phyloP scores from a whole-genome alignment of 75 land plant genomes.

The Pseudotsuga menziesii region DNA sequence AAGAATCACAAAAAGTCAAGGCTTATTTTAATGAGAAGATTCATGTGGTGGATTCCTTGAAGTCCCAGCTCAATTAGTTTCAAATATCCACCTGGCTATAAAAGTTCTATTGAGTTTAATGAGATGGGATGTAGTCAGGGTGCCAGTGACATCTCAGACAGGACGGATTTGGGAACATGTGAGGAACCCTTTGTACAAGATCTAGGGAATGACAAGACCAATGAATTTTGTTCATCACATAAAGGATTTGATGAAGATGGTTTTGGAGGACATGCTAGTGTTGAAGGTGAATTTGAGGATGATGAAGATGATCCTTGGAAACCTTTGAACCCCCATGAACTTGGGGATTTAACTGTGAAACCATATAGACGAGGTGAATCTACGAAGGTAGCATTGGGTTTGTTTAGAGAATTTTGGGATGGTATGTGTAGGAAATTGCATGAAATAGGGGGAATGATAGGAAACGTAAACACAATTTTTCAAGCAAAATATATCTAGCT shows the following conservation, averaged over 20 bases:
- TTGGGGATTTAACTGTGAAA: conserved; percentile 71
- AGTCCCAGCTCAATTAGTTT: too few species aligned
- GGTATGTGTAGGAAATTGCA: too few species aligned
- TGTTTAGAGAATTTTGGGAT: too few species aligned
- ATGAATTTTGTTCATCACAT: not conserved
- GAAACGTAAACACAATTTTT: too few species aligned
- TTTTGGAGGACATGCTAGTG: conserved; percentile 8
- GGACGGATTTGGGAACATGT: not conserved
- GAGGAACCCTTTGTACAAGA: conserved; percentile 15
- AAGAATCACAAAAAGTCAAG: not conserved
- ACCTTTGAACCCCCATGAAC: conserved; percentile 90
- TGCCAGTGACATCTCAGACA: conserved; percentile 2
- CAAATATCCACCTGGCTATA: too few species aligned
- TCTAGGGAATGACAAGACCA: conserved; percentile 2
- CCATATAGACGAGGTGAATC: conserved; percentile 71
- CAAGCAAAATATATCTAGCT: too few species aligned
- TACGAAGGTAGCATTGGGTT: conserved; percentile 9
- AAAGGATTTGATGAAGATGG: not conserved
- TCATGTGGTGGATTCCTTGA: not conserved
- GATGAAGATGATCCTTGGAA: conserved; percentile 86
- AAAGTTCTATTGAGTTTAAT: too few species aligned
- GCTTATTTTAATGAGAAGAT: not conserved
- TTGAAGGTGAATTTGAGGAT: conserved; percentile 37
- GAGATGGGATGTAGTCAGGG: not conserved
- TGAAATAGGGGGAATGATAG: too few species aligned